Evolutionary conservation across 352 stramenopile genomes (phyloP), one percentile per base, ranked within the genome.

Genomic region (Globisporangium abappressorium): DNA sequence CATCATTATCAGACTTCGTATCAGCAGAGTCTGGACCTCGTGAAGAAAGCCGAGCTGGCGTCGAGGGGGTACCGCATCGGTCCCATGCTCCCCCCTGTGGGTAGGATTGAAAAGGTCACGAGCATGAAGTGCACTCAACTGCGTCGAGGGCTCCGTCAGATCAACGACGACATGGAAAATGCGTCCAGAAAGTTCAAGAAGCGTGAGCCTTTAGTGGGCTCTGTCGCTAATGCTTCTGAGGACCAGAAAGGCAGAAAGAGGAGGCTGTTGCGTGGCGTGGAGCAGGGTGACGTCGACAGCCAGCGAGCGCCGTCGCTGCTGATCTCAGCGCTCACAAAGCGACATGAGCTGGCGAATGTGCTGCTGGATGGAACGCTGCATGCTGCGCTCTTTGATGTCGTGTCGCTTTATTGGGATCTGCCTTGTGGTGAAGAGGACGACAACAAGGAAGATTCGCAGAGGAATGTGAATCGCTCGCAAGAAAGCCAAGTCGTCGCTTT

Each of bases 11-110:
- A 87, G 30, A 15, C 36, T 1, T 60, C 68, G 18, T 92, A 82
- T 57, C 59, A 63, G 26, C 30, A 46, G 8, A 80, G 64, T 64
- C 54, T 92, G 38, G 70, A 74, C 20, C 26, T 87, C 12, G 69
- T 91, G 46, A 92, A 92, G 70, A 81, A 77, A 26, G 81, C 77
- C 11, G 84, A 92, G 59, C 43, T 89, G 30, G 80, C 78, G 8
- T 77, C 75, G 51, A 75, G 78, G 28, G 82, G 82, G 1, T 91
- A 87, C 57, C 77, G 75, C 8, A 70, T 92, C 11, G 80, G 80
- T 12, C 33, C 55, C 20, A 62, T 76, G 20, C 66, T 92, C 12
- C 84, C 84, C 1, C 82, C 84, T 5, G 66, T 92, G 30, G 80
- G 79, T 2, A 79, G 84, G 1, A 70, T 92, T 8, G 84, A 92